These are phyloP conservation scores for Calonectria hongkongensis DNA, from an alignment of 2,329 filamentous ascomycete species.

Conservation along the genomic window DNA sequence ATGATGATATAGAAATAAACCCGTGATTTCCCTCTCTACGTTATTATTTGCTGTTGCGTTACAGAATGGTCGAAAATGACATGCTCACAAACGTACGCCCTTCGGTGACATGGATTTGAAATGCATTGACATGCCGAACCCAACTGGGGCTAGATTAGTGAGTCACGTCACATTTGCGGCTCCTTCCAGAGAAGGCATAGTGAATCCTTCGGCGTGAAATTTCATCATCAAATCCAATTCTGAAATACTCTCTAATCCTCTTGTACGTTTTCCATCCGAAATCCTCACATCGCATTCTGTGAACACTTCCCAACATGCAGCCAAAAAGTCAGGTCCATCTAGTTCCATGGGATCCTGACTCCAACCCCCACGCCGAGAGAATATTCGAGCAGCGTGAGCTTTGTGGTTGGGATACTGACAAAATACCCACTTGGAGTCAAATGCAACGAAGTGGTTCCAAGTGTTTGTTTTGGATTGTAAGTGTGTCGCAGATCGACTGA, in stretches of 20 bases:
- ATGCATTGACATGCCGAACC: neutral
- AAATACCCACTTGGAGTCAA: constrained; percentile 43
- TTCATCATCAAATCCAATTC: no score
- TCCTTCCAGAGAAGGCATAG: neutral
- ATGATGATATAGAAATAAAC: no score
- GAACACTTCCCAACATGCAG: constrained; percentile 12
- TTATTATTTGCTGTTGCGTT: no score
- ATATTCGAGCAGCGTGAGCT: constrained; percentile 45
- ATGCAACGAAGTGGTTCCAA: constrained; percentile 46
- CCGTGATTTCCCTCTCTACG: no score
- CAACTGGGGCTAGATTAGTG: constrained; percentile 5
- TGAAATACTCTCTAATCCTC: neutral
- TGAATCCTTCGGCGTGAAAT: neutral
- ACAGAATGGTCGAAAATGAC: neutral
- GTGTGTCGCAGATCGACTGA: neutral
- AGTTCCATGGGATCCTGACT: constrained; percentile 52
- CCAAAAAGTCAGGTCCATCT: constrained; percentile 39
- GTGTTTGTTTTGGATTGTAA: constrained; percentile 54
- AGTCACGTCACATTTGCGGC: constrained; percentile 2
- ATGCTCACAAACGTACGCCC: neutral
- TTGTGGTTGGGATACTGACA: constrained; percentile 50
- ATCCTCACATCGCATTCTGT: neutral
- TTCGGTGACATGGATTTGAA: neutral
- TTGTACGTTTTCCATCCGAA: neutral
- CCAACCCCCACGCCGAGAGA: constrained; percentile 37